Conservation (phyloP, 169 alveolate genomes). For the Eimeria mitis region DNA sequence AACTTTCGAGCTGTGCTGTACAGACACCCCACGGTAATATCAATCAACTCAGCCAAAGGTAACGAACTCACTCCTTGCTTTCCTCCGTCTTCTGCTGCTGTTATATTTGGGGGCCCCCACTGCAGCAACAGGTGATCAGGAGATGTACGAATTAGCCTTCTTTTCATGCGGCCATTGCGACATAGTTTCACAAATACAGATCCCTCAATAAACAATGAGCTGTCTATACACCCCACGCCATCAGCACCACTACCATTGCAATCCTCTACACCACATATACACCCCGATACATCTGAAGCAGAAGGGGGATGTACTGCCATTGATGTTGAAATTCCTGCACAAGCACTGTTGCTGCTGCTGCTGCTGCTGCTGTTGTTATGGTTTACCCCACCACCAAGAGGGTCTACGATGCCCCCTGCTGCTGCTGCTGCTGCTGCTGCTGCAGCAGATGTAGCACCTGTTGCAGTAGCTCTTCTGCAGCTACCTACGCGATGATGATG, state of each 20-base stretch:
- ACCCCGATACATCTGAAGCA: background rate
- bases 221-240: conserved; percentile 49
- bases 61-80: conserved; percentile 27
- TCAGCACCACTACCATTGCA: conserved; percentile 41
- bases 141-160: conserved; percentile 26
- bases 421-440: conserved; percentile 23
- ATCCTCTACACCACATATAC: conserved; percentile 13
- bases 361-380: conserved; percentile 50
- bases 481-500: too few species aligned
- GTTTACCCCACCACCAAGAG: background rate
- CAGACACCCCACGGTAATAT: conserved; percentile 67
- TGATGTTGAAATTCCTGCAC: background rate
- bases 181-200: conserved; percentile 70
- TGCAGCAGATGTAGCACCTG: background rate
- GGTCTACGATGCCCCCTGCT: background rate
- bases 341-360: conserved; percentile 39
- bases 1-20: conserved; percentile 28
- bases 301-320: background rate
- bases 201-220: conserved; percentile 19
- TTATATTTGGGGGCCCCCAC: conserved; percentile 57
- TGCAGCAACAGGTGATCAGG: conserved; percentile 13
- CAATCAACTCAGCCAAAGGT: conserved; percentile 43
- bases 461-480: background rate
- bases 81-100: background rate
- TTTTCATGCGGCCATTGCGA: conserved; percentile 78